phyloP scores from a whole-genome alignment of 192 early-diverging fungal species.

The Coemansia sp. region DNA sequence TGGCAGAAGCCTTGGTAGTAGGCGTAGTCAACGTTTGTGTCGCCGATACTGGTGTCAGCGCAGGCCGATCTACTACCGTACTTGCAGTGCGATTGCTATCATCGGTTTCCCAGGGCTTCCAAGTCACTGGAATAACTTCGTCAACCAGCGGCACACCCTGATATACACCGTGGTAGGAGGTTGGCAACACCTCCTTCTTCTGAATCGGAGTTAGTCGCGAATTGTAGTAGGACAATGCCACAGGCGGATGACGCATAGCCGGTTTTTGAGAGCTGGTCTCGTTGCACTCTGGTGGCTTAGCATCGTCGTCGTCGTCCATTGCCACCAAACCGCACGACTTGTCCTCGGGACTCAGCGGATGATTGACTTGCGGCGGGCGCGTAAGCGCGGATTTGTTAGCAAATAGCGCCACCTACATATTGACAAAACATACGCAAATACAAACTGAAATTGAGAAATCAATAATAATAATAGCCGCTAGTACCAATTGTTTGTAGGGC shows the following conservation, averaged over 20 bases:
- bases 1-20: background rate
- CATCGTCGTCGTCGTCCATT: background rate
- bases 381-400: conserved; percentile 3
- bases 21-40: background rate
- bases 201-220: conserved; percentile 35
- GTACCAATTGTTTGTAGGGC: conserved; percentile 14
- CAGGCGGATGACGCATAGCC: conserved; percentile 7
- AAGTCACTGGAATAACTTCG: conserved; percentile 6
- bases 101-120: conserved; percentile 2
- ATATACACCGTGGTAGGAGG: conserved; percentile 27
- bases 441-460: conserved; percentile 1
- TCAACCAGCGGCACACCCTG: conserved; percentile 41
- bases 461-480: background rate
- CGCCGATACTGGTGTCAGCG: background rate
- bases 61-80: background rate
- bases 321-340: background rate
- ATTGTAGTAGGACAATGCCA: conserved; percentile 37
- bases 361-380: conserved; percentile 3
- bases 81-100: background rate
- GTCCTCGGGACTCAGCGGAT: background rate
- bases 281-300: conserved; percentile 17
- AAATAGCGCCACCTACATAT: conserved; percentile 38
- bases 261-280: conserved; percentile 6
- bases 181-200: conserved; percentile 19
- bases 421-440: conserved; percentile 1